Evolutionary conservation across 805 yeast genomes (phyloP).

Genomic region (Lipomyces sp.): DNA sequence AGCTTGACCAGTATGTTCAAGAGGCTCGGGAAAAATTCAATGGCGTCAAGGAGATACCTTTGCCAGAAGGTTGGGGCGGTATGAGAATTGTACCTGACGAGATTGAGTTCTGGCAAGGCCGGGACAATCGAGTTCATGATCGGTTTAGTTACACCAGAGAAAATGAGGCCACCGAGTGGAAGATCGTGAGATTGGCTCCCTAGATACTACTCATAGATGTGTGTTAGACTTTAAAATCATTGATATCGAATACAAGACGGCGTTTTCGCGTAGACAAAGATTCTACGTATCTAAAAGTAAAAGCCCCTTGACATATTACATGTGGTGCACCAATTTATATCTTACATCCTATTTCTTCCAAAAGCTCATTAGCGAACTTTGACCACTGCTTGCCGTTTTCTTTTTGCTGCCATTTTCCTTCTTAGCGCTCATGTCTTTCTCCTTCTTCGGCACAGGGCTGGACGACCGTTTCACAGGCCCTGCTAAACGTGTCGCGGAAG

Average conservation of each 20-base stretch:
- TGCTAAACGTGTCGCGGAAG: conserved; percentile 1
- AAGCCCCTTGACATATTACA: not conserved
- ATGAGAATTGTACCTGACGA: conserved; percentile 83
- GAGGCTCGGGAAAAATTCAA: conserved; percentile 62
- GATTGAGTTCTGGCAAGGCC: conserved; percentile 98
- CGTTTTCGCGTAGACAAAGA: no score
- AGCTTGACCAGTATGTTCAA: conserved; percentile 60
- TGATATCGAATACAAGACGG: not conserved
- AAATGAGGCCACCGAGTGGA: conserved; percentile 25
- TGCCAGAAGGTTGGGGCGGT: conserved; percentile 98
- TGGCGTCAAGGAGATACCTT: conserved; percentile 69
- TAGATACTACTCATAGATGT: conserved; percentile 2
- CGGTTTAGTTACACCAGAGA: conserved; percentile 53
- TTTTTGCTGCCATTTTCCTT: conserved; percentile 13
- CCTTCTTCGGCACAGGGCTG: conserved; percentile 6
- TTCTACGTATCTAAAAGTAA: not conserved
- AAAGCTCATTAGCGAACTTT: conserved; percentile 28
- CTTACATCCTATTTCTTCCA: conserved; percentile 16
- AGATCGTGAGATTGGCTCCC: conserved; percentile 30
- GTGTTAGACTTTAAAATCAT: not conserved
- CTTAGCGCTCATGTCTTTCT: conserved; percentile 4
- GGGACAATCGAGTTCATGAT: conserved; percentile 87
- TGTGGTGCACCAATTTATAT: not conserved
- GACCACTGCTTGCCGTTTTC: conserved; percentile 13
- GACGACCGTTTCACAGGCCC: not conserved